Conservation (phyloP, 2,329 filamentous ascomycete species). For the Claviceps purpurea region DNA sequence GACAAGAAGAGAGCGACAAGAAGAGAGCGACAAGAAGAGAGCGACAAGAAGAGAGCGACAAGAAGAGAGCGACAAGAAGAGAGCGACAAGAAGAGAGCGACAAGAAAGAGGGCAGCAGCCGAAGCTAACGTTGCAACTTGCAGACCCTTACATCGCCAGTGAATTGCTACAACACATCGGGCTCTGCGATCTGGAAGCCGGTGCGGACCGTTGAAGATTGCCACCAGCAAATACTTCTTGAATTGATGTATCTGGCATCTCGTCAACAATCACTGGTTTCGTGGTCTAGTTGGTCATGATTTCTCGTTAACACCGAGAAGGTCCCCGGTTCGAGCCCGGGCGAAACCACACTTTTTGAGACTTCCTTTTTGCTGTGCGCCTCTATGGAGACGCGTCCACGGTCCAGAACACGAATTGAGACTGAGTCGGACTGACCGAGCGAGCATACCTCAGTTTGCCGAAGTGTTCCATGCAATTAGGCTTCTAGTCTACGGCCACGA, state of each 20-base stretch:
- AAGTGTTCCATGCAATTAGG: too few relatives aligned
- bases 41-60: neutral
- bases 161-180: neutral
- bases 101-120: neutral
- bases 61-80: neutral
- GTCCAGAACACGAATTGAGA: too few relatives aligned
- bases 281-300: slow-evolving; percentile 5
- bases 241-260: neutral
- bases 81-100: neutral
- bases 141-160: neutral
- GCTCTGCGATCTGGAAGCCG: slow-evolving; percentile 10
- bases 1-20: neutral
- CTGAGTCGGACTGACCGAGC: too few relatives aligned
- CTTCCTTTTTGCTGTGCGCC: slow-evolving; percentile 9
- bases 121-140: neutral
- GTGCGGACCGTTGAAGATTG: neutral
- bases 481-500: too few relatives aligned
- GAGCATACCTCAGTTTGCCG: too few relatives aligned
- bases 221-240: neutral
- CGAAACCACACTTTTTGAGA: slow-evolving; percentile 16
- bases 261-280: slow-evolving; percentile 1
- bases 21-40: neutral
- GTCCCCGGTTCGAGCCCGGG: slow-evolving; percentile 27
- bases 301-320: slow-evolving; percentile 23
- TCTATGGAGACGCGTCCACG: too few relatives aligned